Evolutionary conservation across 2,329 filamentous ascomycete genomes (phyloP).

Genomic region (Diaporthe sp.): DNA sequence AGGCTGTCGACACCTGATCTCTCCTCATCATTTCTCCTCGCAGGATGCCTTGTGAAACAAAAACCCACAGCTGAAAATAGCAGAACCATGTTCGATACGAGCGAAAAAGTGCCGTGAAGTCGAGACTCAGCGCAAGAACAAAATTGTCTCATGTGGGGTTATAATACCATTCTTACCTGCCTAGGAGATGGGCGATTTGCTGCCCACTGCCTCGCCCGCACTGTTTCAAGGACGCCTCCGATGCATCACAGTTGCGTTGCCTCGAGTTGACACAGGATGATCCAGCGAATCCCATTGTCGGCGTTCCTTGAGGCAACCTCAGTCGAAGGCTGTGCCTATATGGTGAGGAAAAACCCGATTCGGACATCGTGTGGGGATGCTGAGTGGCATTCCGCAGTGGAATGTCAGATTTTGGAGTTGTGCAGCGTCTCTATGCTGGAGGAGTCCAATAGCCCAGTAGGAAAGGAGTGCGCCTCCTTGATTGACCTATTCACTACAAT

Average conservation of each 20-base stretch:
- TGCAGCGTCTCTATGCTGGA: background rate
- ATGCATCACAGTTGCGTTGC: background rate
- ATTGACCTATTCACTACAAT: background rate
- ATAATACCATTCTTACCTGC: background rate
- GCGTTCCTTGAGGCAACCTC: background rate
- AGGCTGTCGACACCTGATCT: background rate
- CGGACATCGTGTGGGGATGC: conserved; percentile 11
- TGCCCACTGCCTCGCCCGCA: background rate
- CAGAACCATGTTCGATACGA: background rate
- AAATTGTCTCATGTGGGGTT: background rate
- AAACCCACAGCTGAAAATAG: background rate
- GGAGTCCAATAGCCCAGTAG: background rate
- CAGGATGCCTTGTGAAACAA: conserved; percentile 7
- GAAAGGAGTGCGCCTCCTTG: background rate
- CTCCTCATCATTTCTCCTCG: conserved; percentile 1
- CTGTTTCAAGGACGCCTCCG: background rate
- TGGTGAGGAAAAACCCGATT: conserved; percentile 4
- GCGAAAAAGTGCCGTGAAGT: background rate
- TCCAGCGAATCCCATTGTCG: background rate
- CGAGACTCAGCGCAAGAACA: background rate
- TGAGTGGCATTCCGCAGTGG: background rate
- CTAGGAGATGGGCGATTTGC: background rate
- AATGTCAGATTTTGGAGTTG: conserved; percentile 13
- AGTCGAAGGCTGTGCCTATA: background rate
- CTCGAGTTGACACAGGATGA: background rate